These are phyloP conservation scores for Microcyclosporella mali DNA, from an alignment of 2,329 filamentous ascomycete species.

Conservation along the genomic window DNA sequence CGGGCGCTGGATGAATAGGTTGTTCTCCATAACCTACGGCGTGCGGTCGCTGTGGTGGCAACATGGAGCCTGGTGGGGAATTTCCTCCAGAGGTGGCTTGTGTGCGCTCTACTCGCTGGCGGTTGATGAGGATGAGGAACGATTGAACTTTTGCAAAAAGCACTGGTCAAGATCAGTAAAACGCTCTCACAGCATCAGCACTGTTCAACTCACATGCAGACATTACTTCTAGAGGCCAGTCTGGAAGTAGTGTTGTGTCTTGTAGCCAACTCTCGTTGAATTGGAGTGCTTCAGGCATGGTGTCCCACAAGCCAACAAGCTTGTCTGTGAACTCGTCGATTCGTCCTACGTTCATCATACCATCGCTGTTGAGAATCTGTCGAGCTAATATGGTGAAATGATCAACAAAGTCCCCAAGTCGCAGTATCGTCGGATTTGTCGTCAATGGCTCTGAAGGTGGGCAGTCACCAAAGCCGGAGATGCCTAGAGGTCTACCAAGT, in stretches of 20 bases:
- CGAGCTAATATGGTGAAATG: constrained; percentile 45
- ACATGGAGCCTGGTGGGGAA: constrained; percentile 16
- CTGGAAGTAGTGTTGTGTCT: constrained; percentile 34
- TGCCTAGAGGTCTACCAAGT: constrained; percentile 44
- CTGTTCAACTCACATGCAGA: constrained; percentile 36
- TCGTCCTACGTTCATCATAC: constrained; percentile 35
- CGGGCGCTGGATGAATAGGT: constrained; percentile 22
- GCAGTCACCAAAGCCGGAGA: constrained; percentile 46
- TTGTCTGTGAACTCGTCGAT: constrained; percentile 46
- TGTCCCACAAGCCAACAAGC: constrained; percentile 39
- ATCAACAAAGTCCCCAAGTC: constrained; percentile 42
- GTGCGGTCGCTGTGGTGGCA: constrained; percentile 12
- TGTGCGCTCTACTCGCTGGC: constrained; percentile 37
- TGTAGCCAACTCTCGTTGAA: constrained; percentile 43
- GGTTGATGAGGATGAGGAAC: constrained; percentile 45
- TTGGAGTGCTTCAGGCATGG: constrained; percentile 42
- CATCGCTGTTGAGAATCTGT: constrained; percentile 41
- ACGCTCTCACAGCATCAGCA: background rate
- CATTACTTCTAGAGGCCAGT: constrained; percentile 44
- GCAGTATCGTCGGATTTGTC: constrained; percentile 39
- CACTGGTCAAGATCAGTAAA: constrained; percentile 23
- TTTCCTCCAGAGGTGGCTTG: constrained; percentile 16
- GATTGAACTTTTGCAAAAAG: constrained; percentile 45
- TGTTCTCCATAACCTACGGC: constrained; percentile 15
- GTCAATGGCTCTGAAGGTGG: constrained; percentile 42